Percentiles rank a stretch among this genome's conserved stretches.
Evolutionary conservation across 2,329 filamentous ascomycete genomes (phyloP).

Genomic region (Pseudogymnoascus sp.): DNA sequence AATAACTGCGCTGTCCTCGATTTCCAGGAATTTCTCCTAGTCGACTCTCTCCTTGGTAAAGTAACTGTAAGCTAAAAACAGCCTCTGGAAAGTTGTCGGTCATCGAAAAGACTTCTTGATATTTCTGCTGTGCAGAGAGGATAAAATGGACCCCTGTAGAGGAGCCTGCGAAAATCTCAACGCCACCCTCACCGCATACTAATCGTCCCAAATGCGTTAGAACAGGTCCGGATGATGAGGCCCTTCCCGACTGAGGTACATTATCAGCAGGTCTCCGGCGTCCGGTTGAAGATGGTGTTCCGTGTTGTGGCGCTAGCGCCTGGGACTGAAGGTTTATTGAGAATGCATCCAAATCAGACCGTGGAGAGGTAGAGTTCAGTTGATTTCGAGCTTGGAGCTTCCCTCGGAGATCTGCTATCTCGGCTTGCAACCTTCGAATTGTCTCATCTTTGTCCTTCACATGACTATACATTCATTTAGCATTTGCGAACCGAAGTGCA

Average conservation of each 20-base stretch:
- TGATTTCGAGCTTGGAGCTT: not conserved
- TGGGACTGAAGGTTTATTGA: not conserved
- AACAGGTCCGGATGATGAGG: not conserved
- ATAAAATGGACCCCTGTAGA: slow-evolving; percentile 12
- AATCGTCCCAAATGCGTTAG: slow-evolving; percentile 9
- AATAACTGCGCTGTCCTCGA: not conserved
- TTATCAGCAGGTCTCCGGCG: not conserved
- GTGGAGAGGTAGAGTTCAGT: not conserved
- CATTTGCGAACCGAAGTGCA: not conserved
- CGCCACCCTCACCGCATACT: not conserved
- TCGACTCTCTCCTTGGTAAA: not conserved
- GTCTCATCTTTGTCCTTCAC: not conserved
- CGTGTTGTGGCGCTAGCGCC: not conserved
- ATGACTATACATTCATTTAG: not conserved
- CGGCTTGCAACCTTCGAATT: not conserved
- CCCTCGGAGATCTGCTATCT: not conserved
- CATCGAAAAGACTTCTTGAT: not conserved
- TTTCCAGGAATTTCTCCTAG: not conserved
- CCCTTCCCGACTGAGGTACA: not conserved
- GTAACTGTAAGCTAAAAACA: slow-evolving; percentile 1
- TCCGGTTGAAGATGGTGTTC: not conserved
- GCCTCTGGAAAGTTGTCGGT: not conserved
- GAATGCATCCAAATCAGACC: not conserved
- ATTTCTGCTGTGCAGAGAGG: slow-evolving; percentile 2
- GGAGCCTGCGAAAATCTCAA: slow-evolving; percentile 11